These are phyloP conservation scores for Saccharomycopsis fibuligera DNA, from an alignment of 805 yeast species.

Conservation along the genomic window DNA sequence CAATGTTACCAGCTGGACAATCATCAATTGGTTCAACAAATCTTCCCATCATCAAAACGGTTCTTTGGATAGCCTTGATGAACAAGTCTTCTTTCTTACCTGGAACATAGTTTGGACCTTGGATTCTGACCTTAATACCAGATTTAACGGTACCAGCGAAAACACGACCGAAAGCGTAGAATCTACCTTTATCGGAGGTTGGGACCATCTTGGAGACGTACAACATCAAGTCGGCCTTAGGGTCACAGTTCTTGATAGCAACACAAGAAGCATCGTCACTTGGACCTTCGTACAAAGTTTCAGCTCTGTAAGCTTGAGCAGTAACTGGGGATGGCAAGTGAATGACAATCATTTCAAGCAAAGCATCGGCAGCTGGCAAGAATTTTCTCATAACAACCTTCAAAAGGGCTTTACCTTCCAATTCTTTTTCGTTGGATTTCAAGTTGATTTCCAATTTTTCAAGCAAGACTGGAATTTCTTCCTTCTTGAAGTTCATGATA, in stretches of 20 bases:
- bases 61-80: slow-evolving; percentile 97
- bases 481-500: slow-evolving; percentile 99
- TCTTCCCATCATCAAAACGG: slow-evolving; percentile 99
- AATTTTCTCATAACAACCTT: slow-evolving; percentile 99
- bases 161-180: slow-evolving; percentile 99
- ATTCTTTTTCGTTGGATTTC: slow-evolving; percentile 95
- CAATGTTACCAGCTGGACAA: slow-evolving; percentile 99
- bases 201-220: slow-evolving; percentile 99
- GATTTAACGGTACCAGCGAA: slow-evolving; percentile 99
- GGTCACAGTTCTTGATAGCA: slow-evolving; percentile 98
- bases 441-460: slow-evolving; percentile 90
- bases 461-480: slow-evolving; percentile 84
- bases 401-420: slow-evolving; percentile 97
- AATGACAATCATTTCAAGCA: slow-evolving; percentile 95
- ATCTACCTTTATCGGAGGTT: slow-evolving; percentile 99
- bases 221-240: slow-evolving; percentile 95
- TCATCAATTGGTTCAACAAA: slow-evolving; percentile 96
- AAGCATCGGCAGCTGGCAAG: slow-evolving; percentile 99
- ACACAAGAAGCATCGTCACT: slow-evolving; percentile 81
- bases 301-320: slow-evolving; percentile 99
- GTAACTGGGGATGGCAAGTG: slow-evolving; percentile 99
- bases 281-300: slow-evolving; percentile 99
- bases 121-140: slow-evolving; percentile 99
- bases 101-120: slow-evolving; percentile 99
- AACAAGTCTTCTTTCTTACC: slow-evolving; percentile 98